Conservation (phyloP, 2,329 filamentous ascomycete genomes). For the Fusarium miscanthi region DNA sequence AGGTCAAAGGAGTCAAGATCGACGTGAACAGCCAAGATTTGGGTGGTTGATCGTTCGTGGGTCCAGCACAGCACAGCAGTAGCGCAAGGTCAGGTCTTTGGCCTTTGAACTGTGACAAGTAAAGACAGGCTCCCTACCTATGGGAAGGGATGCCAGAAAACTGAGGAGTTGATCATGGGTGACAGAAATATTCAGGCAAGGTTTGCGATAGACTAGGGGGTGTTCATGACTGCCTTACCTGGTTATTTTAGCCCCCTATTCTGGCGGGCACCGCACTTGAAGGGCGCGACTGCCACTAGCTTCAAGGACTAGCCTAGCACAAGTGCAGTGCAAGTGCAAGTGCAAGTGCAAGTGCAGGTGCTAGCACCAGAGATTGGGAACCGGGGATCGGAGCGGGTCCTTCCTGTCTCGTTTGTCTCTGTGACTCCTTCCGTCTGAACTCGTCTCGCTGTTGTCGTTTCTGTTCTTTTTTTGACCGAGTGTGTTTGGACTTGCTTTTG, state of each 20-base stretch:
- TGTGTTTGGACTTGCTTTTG: background rate
- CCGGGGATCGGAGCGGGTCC: constrained; percentile 33
- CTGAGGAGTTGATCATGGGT: background rate
- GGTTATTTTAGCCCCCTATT: background rate
- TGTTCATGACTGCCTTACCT: background rate
- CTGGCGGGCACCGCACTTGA: background rate
- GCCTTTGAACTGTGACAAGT: background rate
- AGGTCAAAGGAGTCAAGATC: constrained; percentile 39
- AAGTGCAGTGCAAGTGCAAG: constrained; percentile 6
- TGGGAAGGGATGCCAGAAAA: background rate
- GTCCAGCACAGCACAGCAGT: constrained; percentile 13
- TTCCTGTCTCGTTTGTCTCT: constrained; percentile 8
- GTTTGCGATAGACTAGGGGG: too few relatives aligned
- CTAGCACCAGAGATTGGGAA: constrained; percentile 25
- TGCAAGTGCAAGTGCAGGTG: constrained; percentile 6
- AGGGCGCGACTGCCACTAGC: constrained; percentile 35
- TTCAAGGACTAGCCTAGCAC: constrained; percentile 9
- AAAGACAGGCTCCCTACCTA: background rate
- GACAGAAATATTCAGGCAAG: background rate
- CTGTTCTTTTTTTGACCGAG: background rate
- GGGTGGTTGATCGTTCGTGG: constrained; percentile 40
- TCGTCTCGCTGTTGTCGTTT: constrained; percentile 13
- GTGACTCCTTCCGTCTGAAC: constrained; percentile 32
- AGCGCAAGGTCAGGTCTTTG: background rate
- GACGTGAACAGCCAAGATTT: constrained; percentile 35